Conservation (phyloP, 306 rosid genomes). For the Inga leiocalycina region DNA sequence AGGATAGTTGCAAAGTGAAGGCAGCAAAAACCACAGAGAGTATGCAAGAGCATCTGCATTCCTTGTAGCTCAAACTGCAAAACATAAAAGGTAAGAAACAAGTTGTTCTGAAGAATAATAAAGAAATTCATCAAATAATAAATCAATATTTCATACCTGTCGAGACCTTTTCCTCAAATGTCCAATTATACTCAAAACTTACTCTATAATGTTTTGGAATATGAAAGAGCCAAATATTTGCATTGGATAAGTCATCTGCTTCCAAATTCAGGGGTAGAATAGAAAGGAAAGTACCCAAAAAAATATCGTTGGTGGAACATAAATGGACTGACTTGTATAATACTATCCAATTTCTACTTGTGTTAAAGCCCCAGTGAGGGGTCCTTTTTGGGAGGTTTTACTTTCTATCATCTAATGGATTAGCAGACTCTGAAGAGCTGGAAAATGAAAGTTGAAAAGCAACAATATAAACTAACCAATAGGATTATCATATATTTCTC, state of each 20-base stretch:
- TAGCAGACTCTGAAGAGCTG: neutral
- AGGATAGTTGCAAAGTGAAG: constrained; percentile 92
- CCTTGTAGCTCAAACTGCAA: constrained; percentile 82
- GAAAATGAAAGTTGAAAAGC: neutral
- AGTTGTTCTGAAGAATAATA: constrained; percentile 18
- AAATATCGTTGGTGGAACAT: neutral
- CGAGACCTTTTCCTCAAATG: constrained; percentile 54
- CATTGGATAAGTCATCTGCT: constrained; percentile 60
- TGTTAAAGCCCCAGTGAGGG: neutral
- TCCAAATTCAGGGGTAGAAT: constrained; percentile 83
- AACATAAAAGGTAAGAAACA: constrained; percentile 24
- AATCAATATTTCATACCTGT: constrained; percentile 46
- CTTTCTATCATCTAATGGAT: neutral
- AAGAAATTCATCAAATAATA: neutral
- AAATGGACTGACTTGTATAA: neutral
- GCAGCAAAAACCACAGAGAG: constrained; percentile 89
- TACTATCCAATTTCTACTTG: neutral
- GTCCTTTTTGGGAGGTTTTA: neutral
- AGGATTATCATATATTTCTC: neutral
- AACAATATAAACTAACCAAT: neutral
- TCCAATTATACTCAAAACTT: constrained; percentile 58
- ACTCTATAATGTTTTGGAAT: constrained; percentile 78
- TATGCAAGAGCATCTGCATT: constrained; percentile 66
- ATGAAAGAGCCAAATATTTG: constrained; percentile 85
- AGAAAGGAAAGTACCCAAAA: constrained; percentile 43